Evolutionary conservation across 1,139 yeast species (phyloP).

Genomic region (Pichia sp.): DNA sequence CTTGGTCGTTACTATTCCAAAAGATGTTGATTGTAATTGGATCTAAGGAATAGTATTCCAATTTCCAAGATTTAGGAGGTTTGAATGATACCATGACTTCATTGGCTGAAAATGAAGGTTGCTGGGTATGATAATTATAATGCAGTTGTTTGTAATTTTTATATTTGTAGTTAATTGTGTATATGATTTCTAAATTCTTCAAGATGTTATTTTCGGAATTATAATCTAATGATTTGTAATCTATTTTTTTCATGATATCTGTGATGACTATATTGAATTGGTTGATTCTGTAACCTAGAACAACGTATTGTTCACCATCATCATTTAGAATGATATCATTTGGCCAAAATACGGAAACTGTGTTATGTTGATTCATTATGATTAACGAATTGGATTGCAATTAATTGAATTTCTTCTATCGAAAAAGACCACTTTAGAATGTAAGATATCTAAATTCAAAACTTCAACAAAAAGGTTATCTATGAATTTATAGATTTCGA

Average conservation of each 20-base stretch:
- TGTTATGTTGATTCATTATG: neutral
- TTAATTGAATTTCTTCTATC: constrained; percentile 16
- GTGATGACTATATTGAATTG: constrained; percentile 24
- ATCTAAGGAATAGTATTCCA: constrained; percentile 76
- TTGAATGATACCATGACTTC: constrained; percentile 52
- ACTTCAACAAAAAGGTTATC: constrained; percentile 15
- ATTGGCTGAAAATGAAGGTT: constrained; percentile 19
- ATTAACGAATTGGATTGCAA: neutral
- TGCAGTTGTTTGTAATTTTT: constrained; percentile 16
- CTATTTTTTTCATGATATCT: constrained; percentile 22
- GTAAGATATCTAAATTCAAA: constrained; percentile 6
- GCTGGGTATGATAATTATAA: constrained; percentile 14
- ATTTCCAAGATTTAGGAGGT: constrained; percentile 69
- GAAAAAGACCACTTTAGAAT: constrained; percentile 11
- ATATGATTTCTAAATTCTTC: constrained; percentile 23
- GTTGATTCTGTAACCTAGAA: constrained; percentile 28
- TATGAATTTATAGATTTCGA: constrained; percentile 12
- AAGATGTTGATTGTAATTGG: constrained; percentile 53
- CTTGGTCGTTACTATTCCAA: constrained; percentile 42
- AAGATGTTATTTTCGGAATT: constrained; percentile 21
- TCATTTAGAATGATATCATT: constrained; percentile 22
- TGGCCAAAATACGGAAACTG: constrained; percentile 30
- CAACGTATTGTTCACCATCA: constrained; percentile 14
- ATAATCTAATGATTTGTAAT: constrained; percentile 17
- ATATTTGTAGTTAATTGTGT: constrained; percentile 24